Conservation (phyloP, 31 red algal species). For the Odonthalia washingtoniensis region DNA sequence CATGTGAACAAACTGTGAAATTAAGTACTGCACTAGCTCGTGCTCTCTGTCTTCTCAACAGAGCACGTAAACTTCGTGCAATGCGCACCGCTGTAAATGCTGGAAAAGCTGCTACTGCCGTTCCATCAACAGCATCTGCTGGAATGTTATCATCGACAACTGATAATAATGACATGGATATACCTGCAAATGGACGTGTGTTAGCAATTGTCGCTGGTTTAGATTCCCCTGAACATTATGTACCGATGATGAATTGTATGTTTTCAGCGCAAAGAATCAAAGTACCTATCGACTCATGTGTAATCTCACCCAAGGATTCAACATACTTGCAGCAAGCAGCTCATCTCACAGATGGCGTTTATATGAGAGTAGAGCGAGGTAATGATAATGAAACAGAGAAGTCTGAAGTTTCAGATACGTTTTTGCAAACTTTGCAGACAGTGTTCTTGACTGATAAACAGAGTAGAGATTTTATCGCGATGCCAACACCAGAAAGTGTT, state of each 20-base stretch:
- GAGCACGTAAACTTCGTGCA: conserved; percentile 53
- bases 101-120: conserved; percentile 35
- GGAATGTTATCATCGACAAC: too few species aligned
- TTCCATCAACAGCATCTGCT: too few species aligned
- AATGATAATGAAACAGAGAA: conserved; percentile 16
- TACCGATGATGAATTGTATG: conserved; percentile 82
- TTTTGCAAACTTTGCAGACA: conserved; percentile 71
- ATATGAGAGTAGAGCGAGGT: conserved; percentile 51
- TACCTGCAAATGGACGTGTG: conserved; percentile 59
- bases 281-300: conserved; percentile 76
- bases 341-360: conserved; percentile 84
- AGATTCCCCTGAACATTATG: conserved; percentile 77
- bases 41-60: conserved; percentile 71
- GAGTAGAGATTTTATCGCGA: conserved; percentile 69
- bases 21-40: conserved; percentile 61
- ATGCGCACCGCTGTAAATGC: conserved; percentile 50
- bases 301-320: conserved; percentile 47
- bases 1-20: conserved; percentile 6
- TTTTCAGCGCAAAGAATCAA: conserved; percentile 76
- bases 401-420: conserved; percentile 34
- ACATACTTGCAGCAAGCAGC: conserved; percentile 89
- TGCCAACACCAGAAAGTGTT: conserved; percentile 72
- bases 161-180: conserved; percentile 34
- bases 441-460: conserved; percentile 67
- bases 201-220: conserved; percentile 48